A percentile compares a stretch with the other conserved stretches of the same genome.
Evolutionary conservation across 257 asterid species (phyloP).

Genomic region (Plectranthus barbatus): DNA sequence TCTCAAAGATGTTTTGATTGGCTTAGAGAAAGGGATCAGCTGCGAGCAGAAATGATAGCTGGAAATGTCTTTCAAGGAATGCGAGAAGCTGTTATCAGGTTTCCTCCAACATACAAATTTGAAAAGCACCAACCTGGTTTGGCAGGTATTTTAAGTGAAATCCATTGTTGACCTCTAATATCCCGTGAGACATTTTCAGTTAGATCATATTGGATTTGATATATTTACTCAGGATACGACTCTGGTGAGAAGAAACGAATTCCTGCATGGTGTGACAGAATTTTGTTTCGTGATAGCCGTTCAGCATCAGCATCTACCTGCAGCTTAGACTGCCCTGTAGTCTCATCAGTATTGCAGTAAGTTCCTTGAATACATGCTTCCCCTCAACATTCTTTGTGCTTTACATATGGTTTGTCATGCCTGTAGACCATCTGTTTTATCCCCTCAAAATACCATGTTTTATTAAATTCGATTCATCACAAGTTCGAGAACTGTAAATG

Average conservation of each 20-base stretch:
- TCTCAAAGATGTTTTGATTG: conserved; percentile 96
- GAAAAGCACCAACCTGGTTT: conserved; percentile 90
- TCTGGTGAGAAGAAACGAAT: conserved; percentile 98
- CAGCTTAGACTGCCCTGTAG: conserved; percentile 93
- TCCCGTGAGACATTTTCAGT: neutral
- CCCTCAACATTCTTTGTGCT: neutral
- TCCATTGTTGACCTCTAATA: neutral
- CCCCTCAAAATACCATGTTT: too few relatives aligned
- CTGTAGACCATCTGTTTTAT: too few relatives aligned
- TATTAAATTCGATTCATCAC: too few relatives aligned
- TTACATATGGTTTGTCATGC: too few relatives aligned
- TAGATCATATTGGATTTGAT: conserved; percentile 11
- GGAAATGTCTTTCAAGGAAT: conserved; percentile 97
- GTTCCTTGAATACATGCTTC: conserved; percentile 23
- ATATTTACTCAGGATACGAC: conserved; percentile 65
- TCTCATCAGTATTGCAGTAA: conserved; percentile 66
- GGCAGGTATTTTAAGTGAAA: conserved; percentile 49
- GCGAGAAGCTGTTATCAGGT: conserved; percentile 88
- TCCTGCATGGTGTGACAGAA: conserved; percentile 99
- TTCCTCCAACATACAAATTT: conserved; percentile 96
- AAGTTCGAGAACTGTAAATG: too few relatives aligned
- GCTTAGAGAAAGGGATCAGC: conserved; percentile 91
- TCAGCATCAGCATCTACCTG: conserved; percentile 54
- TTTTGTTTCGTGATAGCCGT: conserved; percentile 84
- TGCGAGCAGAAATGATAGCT: conserved; percentile 81